These are phyloP conservation scores for Quercus cerris DNA, from an alignment of 306 rosid genomes.

Conservation along the genomic window DNA sequence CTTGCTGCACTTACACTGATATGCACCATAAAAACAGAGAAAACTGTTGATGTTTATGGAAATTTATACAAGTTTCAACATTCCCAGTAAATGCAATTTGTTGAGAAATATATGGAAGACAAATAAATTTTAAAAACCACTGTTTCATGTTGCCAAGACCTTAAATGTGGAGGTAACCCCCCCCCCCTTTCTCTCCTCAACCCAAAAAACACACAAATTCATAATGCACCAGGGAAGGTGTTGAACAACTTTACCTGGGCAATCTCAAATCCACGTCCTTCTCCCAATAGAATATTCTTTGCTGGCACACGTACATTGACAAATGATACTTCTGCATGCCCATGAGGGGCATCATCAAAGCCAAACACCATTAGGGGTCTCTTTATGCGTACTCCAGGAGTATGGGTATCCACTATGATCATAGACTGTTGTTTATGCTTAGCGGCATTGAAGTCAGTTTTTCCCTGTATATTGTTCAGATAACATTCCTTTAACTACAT, in stretches of 20 bases:
- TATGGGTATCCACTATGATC: slow-evolving; percentile 82
- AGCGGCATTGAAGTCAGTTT: slow-evolving; percentile 82
- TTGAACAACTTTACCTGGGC: slow-evolving; percentile 66
- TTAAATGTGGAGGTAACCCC: neutral
- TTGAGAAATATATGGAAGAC: neutral
- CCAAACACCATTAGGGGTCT: slow-evolving; percentile 89
- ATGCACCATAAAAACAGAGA: neutral
- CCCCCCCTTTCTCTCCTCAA: too few relatives aligned
- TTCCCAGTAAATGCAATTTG: neutral
- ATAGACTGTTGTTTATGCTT: slow-evolving; percentile 91
- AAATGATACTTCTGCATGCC: slow-evolving; percentile 84
- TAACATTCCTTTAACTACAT: slow-evolving; percentile 14
- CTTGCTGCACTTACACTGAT: neutral
- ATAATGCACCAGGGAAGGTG: slow-evolving; percentile 10
- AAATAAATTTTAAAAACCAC: neutral
- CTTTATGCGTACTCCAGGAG: slow-evolving; percentile 79
- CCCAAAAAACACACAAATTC: neutral
- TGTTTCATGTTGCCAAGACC: neutral
- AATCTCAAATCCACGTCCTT: slow-evolving; percentile 97
- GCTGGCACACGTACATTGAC: slow-evolving; percentile 79
- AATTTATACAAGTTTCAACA: neutral
- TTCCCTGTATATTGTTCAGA: slow-evolving; percentile 61
- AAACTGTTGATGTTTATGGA: neutral
- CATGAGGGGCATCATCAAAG: slow-evolving; percentile 98
- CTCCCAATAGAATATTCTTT: slow-evolving; percentile 77